phyloP scores from a whole-genome alignment of 73 alveolate genomes.

The Stentor coeruleus region DNA sequence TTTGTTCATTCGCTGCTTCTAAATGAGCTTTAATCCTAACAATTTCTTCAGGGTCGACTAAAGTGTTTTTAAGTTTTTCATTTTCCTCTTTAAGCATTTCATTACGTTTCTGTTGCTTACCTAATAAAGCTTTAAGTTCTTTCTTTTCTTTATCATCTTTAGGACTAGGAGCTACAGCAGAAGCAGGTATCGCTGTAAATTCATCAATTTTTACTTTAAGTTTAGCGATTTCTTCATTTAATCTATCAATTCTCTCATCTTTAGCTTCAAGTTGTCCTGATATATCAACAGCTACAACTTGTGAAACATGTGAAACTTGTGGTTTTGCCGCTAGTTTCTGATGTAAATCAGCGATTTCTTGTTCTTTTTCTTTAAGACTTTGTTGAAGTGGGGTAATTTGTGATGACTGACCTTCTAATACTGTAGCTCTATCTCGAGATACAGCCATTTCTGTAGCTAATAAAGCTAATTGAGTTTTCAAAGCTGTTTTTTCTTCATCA shows the following conservation, averaged over 20 bases:
- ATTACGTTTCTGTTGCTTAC: neutral
- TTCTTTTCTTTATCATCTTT: neutral
- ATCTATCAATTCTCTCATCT: no score
- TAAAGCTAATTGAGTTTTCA: neutral
- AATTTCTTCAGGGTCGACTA: no score
- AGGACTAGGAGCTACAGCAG: neutral
- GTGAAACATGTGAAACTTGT: no score
- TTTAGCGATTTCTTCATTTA: neutral
- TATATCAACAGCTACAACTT: no score
- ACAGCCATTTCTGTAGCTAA: neutral
- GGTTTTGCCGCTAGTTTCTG: neutral
- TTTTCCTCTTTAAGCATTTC: no score
- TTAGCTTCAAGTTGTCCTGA: no score
- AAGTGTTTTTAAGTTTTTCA: neutral
- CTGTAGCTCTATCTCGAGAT: neutral
- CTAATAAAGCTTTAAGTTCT: neutral
- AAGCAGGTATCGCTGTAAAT: neutral
- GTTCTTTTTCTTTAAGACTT: neutral
- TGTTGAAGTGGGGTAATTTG: neutral
- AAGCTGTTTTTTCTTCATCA: neutral
- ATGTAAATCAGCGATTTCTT: neutral
- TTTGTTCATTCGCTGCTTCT: no score
- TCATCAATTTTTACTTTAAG: conserved; percentile 2
- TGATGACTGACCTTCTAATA: neutral
- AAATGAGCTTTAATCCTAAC: neutral